Percentiles rank a stretch among this genome's conserved stretches.
phyloP scores from a whole-genome alignment of 306 rosid species.

The Luffa acutangula region DNA sequence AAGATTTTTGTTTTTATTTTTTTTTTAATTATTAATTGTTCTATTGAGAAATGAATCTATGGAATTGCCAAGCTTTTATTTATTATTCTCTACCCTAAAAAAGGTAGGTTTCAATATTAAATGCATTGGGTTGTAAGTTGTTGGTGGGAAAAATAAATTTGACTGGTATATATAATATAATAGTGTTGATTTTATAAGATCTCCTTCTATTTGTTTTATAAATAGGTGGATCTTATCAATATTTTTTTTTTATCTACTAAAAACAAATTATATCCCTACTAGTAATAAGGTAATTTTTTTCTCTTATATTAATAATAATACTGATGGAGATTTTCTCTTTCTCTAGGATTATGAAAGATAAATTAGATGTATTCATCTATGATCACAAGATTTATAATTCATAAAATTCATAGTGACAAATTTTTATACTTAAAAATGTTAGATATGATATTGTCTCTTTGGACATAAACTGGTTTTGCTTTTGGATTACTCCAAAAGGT shows the following conservation, averaged over 20 bases:
- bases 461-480: no score
- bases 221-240: not conserved
- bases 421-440: no score
- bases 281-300: no score
- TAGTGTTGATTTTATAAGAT: not conserved
- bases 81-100: slow-evolving; percentile 3
- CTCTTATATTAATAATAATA: no score
- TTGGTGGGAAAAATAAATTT: not conserved
- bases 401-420: no score
- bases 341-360: no score
- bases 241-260: no score
- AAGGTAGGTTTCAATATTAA: not conserved
- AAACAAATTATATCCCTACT: not conserved
- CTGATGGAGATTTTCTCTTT: no score
- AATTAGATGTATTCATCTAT: no score
- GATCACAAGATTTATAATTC: no score
- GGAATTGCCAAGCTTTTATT: not conserved
- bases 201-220: not conserved
- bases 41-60: slow-evolving; percentile 5
- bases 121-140: not conserved
- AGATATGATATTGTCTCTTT: no score
- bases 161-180: not conserved
- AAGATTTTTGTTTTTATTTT: not conserved
- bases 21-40: not conserved
- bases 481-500: no score